These are phyloP conservation scores for Telopea speciosissima DNA, from an alignment of 177 flowering plant species.

Conservation along the genomic window DNA sequence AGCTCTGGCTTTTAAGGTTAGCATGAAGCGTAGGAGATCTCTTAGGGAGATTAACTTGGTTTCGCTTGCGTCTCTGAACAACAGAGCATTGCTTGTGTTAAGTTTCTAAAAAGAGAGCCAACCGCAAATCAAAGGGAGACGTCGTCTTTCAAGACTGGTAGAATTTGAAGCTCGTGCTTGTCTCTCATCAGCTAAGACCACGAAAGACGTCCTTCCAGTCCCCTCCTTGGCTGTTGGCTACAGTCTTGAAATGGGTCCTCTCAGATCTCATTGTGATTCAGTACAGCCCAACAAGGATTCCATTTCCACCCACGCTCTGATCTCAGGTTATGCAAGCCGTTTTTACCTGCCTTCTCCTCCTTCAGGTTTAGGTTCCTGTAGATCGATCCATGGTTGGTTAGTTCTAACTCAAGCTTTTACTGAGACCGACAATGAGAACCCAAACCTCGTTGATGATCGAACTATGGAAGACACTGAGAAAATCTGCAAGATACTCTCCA, in stretches of 20 bases:
- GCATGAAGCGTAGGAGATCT: no score
- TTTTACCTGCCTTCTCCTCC: neutral
- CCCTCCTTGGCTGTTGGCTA: neutral
- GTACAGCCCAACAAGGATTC: conserved; percentile 2
- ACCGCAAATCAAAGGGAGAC: no score
- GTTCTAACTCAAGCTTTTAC: conserved; percentile 2
- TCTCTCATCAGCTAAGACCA: neutral
- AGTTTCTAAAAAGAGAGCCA: no score
- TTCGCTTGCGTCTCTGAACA: no score
- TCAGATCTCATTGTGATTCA: neutral
- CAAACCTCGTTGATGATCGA: neutral
- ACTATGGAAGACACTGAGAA: conserved; percentile 33
- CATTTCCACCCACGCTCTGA: neutral
- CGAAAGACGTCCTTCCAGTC: neutral
- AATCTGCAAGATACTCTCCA: conserved; percentile 44
- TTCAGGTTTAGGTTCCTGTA: neutral
- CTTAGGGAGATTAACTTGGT: no score
- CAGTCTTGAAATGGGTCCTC: conserved; percentile 4
- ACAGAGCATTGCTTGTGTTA: no score
- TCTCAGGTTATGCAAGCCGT: neutral
- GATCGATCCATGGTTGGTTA: conserved; percentile 13
- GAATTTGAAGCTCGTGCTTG: neutral
- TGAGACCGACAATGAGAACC: conserved; percentile 9
- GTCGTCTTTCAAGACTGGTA: neutral
- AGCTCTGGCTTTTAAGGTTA: no score